Evolutionary conservation across 1,284 basidiomycete genomes (phyloP).

Genomic region (Fomitopsis betulina): DNA sequence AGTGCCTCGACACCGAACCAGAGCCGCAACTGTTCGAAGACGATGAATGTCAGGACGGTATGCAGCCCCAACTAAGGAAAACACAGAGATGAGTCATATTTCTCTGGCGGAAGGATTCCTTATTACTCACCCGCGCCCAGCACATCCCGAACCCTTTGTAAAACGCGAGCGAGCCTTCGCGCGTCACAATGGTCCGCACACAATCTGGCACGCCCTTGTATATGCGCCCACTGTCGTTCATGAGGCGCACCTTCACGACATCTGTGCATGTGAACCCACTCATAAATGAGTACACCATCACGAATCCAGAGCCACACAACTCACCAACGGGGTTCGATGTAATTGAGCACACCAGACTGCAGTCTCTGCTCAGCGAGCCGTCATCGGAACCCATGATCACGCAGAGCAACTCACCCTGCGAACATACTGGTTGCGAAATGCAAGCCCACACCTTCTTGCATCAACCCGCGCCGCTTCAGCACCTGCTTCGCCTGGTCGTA

Average conservation of each 20-base stretch:
- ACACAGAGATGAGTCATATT: background rate
- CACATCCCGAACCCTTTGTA: slow-evolving; percentile 38
- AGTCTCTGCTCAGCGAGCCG: background rate
- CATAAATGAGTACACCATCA: background rate
- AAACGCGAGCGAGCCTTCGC: slow-evolving; percentile 33
- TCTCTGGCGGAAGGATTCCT: too few species aligned
- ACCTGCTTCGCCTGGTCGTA: slow-evolving; percentile 37
- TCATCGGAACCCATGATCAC: background rate
- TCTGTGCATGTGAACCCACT: slow-evolving; percentile 17
- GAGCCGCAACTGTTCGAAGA: slow-evolving; percentile 30
- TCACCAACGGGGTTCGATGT: slow-evolving; percentile 36
- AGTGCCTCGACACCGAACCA: slow-evolving; percentile 32
- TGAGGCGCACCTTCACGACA: slow-evolving; percentile 37
- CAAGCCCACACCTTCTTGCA: slow-evolving; percentile 32
- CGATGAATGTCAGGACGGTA: slow-evolving; percentile 33
- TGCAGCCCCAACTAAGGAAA: slow-evolving; percentile 30
- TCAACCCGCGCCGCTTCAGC: slow-evolving; percentile 27
- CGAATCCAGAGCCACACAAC: slow-evolving; percentile 5
- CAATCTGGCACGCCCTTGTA: slow-evolving; percentile 29
- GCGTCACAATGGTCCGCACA: slow-evolving; percentile 24
- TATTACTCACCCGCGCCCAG: slow-evolving; percentile 32
- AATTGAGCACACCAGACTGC: slow-evolving; percentile 33
- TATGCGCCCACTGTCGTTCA: slow-evolving; percentile 35
- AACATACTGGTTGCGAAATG: slow-evolving; percentile 34
- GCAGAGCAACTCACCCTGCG: slow-evolving; percentile 26